These are phyloP conservation scores for Diaporthe longicolla DNA, from an alignment of 2,329 filamentous ascomycete genomes.

Conservation along the genomic window DNA sequence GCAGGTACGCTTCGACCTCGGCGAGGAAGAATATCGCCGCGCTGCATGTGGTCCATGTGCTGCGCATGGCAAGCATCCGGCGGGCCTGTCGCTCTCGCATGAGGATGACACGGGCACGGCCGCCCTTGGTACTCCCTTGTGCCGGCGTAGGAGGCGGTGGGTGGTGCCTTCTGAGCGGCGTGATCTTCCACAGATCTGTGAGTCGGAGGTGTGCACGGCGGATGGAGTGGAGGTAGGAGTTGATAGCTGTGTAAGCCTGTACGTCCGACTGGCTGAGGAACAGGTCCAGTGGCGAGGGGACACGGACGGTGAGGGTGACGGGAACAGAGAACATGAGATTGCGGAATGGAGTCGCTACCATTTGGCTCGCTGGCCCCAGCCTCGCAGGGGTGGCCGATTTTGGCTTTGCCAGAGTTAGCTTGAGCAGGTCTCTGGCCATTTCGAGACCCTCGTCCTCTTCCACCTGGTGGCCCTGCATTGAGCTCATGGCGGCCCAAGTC, in stretches of 20 bases:
- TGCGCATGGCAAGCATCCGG: conserved; percentile 79
- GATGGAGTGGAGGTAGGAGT: conserved; percentile 88
- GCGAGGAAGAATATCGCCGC: conserved; percentile 91
- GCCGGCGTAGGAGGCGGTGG: conserved; percentile 78
- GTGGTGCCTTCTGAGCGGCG: conserved; percentile 81
- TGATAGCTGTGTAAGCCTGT: conserved; percentile 85
- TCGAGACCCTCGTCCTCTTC: conserved; percentile 89
- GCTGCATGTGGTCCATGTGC: conserved; percentile 90
- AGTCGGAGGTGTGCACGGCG: conserved; percentile 88
- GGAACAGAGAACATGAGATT: conserved; percentile 87
- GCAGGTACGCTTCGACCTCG: conserved; percentile 89
- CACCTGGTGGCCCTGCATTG: conserved; percentile 76
- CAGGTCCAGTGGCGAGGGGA: conserved; percentile 86
- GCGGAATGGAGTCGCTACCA: conserved; percentile 75
- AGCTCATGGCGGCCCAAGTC: conserved; percentile 85
- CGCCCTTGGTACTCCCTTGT: conserved; percentile 71
- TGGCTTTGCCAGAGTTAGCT: conserved; percentile 73
- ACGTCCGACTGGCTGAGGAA: conserved; percentile 85
- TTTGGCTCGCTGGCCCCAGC: conserved; percentile 52
- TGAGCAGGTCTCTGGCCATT: conserved; percentile 82
- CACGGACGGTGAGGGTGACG: conserved; percentile 77
- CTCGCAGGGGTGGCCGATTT: conserved; percentile 56
- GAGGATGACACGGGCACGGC: conserved; percentile 71
- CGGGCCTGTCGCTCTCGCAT: conserved; percentile 75
- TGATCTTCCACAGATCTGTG: conserved; percentile 89